Evolutionary conservation across 148 eudicot genomes (phyloP).

Genomic region (Gaultheria prostrata): DNA sequence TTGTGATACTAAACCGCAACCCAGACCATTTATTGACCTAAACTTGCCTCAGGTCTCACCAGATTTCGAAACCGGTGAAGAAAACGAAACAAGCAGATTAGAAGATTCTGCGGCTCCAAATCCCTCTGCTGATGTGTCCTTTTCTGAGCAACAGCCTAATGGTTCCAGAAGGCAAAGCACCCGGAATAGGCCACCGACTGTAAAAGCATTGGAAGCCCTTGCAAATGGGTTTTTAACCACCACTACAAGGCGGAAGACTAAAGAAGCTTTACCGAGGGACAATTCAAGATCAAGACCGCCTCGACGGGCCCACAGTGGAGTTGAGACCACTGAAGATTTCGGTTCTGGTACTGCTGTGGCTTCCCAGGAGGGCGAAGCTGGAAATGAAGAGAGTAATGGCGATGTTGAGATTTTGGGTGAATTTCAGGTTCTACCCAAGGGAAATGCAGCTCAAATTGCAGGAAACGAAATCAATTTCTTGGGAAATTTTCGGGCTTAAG

Average conservation of each 20-base stretch:
- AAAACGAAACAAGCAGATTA: background rate
- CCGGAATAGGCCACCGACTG: conserved; percentile 38
- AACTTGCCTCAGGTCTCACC: conserved; percentile 37
- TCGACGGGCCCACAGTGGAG: conserved; percentile 9
- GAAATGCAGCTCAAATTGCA: conserved; percentile 17
- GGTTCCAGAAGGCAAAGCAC: conserved; percentile 38
- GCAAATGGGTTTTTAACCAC: conserved; percentile 36
- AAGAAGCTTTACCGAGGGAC: conserved; percentile 1
- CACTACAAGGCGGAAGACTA: conserved; percentile 24
- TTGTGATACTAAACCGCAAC: conserved; percentile 17
- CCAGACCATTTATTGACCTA: conserved; percentile 32
- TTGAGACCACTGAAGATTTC: conserved; percentile 17
- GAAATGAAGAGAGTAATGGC: conserved; percentile 8
- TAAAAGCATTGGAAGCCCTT: conserved; percentile 41
- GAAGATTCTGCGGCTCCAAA: background rate
- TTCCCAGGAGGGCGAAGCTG: conserved; percentile 15
- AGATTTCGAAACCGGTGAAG: conserved; percentile 26
- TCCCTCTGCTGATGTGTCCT: background rate
- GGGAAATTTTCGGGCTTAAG: background rate
- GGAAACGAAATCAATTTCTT: background rate
- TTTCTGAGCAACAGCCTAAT: conserved; percentile 19
- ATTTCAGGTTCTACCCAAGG: conserved; percentile 14
- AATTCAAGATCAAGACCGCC: conserved; percentile 10
- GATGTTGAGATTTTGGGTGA: background rate
- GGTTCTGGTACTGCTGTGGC: background rate